phyloP scores from a whole-genome alignment of 768 basidiomycete genomes.

The Trametes sanguinea region DNA sequence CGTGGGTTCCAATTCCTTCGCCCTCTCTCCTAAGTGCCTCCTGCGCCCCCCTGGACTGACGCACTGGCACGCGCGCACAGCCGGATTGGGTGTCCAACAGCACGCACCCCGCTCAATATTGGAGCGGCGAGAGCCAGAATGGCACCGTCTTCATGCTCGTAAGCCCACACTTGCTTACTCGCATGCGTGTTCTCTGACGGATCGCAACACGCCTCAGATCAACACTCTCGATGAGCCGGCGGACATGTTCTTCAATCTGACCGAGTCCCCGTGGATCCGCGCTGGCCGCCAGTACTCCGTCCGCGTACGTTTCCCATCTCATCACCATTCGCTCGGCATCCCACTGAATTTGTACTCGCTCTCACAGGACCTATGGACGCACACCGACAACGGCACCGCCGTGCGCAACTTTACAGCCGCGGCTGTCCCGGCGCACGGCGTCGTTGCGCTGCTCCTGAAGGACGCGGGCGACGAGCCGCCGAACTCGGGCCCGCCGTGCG shows the following conservation, averaged over 20 bases:
- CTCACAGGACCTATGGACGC: conserved; percentile 67
- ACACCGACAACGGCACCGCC: conserved; percentile 69
- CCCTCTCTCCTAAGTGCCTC: too few relatives aligned
- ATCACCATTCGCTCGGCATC: neutral
- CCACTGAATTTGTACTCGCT: neutral
- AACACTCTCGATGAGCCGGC: conserved; percentile 59
- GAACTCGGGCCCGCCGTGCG: conserved; percentile 58
- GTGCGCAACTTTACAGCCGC: conserved; percentile 60
- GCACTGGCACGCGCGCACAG: conserved; percentile 19
- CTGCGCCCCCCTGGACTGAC: too few relatives aligned
- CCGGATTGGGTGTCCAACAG: conserved; percentile 42
- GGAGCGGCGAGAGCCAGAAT: conserved; percentile 67
- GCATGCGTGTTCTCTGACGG: neutral
- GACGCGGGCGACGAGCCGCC: conserved; percentile 70
- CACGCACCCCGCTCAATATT: conserved; percentile 67
- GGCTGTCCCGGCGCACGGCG: conserved; percentile 66
- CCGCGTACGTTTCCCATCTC: conserved; percentile 45
- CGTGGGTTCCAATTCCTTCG: conserved; percentile 38
- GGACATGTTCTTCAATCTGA: conserved; percentile 61
- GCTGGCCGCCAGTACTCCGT: conserved; percentile 68
- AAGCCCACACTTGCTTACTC: conserved; percentile 15
- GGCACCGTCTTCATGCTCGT: conserved; percentile 72
- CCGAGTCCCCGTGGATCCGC: conserved; percentile 71
- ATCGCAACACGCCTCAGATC: conserved; percentile 40
- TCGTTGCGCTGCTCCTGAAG: conserved; percentile 62